A percentile compares a stretch with the other conserved stretches of the same genome.
Evolutionary conservation across 1,284 basidiomycete species (phyloP).

Genomic region (Ganoderma meredithae): DNA sequence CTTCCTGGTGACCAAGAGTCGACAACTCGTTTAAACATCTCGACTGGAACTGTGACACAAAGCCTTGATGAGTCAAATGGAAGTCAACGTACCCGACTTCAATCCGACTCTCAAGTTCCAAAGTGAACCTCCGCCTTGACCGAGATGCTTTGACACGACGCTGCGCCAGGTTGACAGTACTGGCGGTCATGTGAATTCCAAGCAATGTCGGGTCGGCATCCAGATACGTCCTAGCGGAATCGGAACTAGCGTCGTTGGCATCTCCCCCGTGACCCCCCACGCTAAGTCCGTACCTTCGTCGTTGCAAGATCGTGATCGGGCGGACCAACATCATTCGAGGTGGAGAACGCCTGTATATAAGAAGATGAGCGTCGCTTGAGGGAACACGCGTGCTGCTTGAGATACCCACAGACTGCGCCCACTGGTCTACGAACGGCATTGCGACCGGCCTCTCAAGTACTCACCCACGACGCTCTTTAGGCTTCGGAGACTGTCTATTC

Average conservation of each 20-base stretch:
- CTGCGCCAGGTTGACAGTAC: neutral
- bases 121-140: no score
- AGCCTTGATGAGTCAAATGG: neutral
- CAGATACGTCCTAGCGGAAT: neutral
- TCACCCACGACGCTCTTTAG: slow-evolving; percentile 1
- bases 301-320: neutral
- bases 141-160: no score
- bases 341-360: neutral
- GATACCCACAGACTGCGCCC: neutral
- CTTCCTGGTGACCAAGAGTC: neutral
- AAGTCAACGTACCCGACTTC: neutral
- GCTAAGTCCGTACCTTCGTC: neutral
- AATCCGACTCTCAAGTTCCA: no score
- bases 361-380: neutral
- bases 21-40: neutral
- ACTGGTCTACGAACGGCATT: neutral
- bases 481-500: neutral
- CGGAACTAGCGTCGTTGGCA: neutral
- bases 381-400: neutral
- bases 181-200: neutral
- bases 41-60: neutral
- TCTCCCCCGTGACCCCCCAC: slow-evolving; percentile 1
- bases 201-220: neutral
- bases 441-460: neutral
- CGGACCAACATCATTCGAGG: neutral